These are phyloP conservation scores for Puccinellia tenuiflora DNA, from an alignment of 176 grass and related monocot species.

Conservation along the genomic window DNA sequence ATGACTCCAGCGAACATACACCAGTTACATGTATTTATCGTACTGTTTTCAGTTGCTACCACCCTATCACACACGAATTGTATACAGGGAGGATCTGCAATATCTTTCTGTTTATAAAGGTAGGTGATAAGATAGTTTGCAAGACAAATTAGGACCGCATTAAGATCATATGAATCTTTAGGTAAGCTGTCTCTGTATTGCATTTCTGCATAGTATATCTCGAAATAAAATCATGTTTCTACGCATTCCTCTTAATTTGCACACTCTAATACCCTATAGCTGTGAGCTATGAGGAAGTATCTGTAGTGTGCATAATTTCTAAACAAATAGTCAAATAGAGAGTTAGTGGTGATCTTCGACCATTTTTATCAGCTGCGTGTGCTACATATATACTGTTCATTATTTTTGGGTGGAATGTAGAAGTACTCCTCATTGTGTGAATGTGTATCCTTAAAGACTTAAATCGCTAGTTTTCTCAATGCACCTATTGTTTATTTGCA, in stretches of 20 bases:
- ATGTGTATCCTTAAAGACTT: not conserved
- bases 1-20: slow-evolving; percentile 6
- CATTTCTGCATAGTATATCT: slow-evolving; percentile 5
- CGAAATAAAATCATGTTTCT: slow-evolving; percentile 2
- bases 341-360: not conserved
- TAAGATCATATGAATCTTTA: not conserved
- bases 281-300: not conserved
- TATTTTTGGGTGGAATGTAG: not conserved
- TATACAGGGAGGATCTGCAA: not conserved
- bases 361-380: not conserved
- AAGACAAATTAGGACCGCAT: not conserved
- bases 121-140: slow-evolving; percentile 2
- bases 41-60: not conserved
- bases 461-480: not conserved
- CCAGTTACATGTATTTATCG: not conserved
- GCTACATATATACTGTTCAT: not conserved
- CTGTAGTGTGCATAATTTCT: not conserved
- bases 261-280: slow-evolving; percentile 8
- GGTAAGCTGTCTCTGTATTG: not conserved
- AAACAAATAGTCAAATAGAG: not conserved
- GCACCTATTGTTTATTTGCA: not conserved
- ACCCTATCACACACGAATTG: not conserved
- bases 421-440: not conserved
- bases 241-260: not conserved
- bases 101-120: not conserved